Base-by-base conservation (phyloP, 2,329 filamentous ascomycete genomes). In the Aureobasidium sp. region DNA sequence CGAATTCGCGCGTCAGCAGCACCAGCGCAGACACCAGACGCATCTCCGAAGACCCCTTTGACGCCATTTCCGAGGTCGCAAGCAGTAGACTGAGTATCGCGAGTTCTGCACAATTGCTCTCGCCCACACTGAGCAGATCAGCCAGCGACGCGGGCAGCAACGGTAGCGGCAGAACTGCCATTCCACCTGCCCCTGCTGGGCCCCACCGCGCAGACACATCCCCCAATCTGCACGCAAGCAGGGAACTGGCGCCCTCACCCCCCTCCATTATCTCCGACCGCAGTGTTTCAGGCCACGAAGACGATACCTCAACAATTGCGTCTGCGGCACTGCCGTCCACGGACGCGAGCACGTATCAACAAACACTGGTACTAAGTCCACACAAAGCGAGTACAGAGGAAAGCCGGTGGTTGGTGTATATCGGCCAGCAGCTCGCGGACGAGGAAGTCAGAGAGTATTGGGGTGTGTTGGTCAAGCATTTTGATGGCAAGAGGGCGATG, bases 401-500 rank as follows among this genome's bases (percentile, higher is more conserved):
- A 37, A 59, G 56, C 14, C 42, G 61, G 14, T 66, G 64, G 64
- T 37, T 66, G n/a, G 51, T 39, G 29, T 31, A 60, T 20, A 63
- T 66, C 9, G 61, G 61, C 6, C 31, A 49, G n/a, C 41, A 53
- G 9, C 31, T 93, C 71, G 89, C 96, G 11, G 81, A 86, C 65
- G 77, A 79, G 17, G 83, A 85, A 63, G 74, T 89, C 15, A 80
- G 84, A 45, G 82, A 84, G 62, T 82, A 84, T 52, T 96, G 91
- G 88, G 83, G 85, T 2, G 78, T 82, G 48, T 85, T 96, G 68
- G 82, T 87, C 69, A 90, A 89, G 73, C 94, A 97, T 74, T 90
- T 97, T 68, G 92, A 97, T 72, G 94, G 94, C 0, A 83, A 82
- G 62, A 87, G 88, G 70, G 87, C 92, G 2, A 79, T 97, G 64